Evolutionary conservation across 352 stramenopile species (phyloP).

Genomic region (Aphanomyces stellatus): DNA sequence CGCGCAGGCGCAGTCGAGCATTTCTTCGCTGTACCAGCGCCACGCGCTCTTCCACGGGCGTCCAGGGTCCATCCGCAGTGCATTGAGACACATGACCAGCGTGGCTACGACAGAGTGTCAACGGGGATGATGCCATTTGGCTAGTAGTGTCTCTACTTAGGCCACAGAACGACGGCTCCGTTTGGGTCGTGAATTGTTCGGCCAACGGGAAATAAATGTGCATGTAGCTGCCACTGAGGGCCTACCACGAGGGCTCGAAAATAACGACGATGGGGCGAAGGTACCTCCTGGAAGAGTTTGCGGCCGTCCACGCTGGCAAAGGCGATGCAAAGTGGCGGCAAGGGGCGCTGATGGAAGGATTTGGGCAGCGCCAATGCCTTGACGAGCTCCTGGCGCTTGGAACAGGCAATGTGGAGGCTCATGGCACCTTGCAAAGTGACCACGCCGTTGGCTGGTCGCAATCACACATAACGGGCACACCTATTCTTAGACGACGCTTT

Average conservation of each 20-base stretch:
- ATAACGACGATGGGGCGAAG: too few species aligned
- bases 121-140: too few species aligned
- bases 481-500: too few species aligned
- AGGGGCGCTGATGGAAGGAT: neutral
- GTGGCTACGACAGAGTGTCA: constrained; percentile 14
- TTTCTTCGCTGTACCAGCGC: constrained; percentile 79
- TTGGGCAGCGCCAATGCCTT: neutral
- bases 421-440: neutral
- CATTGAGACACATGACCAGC: constrained; percentile 45
- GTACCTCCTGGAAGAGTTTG: neutral
- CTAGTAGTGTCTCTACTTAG: constrained; percentile 32
- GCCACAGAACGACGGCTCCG: constrained; percentile 87
- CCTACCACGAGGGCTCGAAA: neutral
- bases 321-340: neutral
- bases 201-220: constrained; percentile 90
- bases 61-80: constrained; percentile 62
- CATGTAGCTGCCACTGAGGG: constrained; percentile 36
- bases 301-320: neutral
- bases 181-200: constrained; percentile 85
- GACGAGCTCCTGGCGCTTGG: neutral
- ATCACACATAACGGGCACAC: too few species aligned
- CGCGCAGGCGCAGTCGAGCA: constrained; percentile 78
- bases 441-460: too few species aligned
- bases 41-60: constrained; percentile 70
- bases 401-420: neutral